These are phyloP conservation scores for Ascomycota sp. DNA, from an alignment of 2,329 filamentous ascomycete species.

Conservation along the genomic window DNA sequence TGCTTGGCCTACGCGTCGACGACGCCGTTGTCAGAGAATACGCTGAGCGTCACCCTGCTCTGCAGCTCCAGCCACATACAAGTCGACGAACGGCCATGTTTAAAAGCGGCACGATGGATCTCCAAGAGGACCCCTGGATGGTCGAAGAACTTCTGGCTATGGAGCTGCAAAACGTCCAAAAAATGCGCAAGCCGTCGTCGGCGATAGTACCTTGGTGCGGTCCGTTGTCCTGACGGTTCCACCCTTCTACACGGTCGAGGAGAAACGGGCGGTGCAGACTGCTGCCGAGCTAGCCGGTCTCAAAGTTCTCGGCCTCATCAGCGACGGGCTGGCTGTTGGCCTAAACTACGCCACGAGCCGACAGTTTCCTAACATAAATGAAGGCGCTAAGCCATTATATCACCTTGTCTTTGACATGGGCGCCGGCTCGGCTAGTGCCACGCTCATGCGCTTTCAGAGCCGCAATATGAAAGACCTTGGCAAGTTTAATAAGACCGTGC, in stretches of 20 bases:
- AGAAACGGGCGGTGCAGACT: conserved; percentile 68
- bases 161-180: conserved; percentile 80
- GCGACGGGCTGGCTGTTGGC: conserved; percentile 79
- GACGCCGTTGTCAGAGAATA: conserved; percentile 49
- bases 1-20: conserved; percentile 54
- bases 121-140: conserved; percentile 45
- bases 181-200: conserved; percentile 72
- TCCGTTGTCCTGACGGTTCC: conserved; percentile 82
- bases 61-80: conserved; percentile 43
- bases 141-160: conserved; percentile 92
- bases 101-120: conserved; percentile 47
- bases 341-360: conserved; percentile 87
- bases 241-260: conserved; percentile 73
- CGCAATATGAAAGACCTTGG: conserved; percentile 77
- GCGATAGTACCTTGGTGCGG: conserved; percentile 50
- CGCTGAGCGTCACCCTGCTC: conserved; percentile 52
- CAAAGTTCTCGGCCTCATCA: conserved; percentile 66
- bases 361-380: conserved; percentile 66
- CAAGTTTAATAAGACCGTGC: conserved; percentile 87
- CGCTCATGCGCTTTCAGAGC: conserved; percentile 75
- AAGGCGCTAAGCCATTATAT: conserved; percentile 72
- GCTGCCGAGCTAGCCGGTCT: conserved; percentile 78
- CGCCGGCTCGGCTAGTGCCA: conserved; percentile 81
- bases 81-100: conserved; percentile 56
- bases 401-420: conserved; percentile 97